phyloP scores from a whole-genome alignment of 1,284 basidiomycete species.

The Melampsora americana region DNA sequence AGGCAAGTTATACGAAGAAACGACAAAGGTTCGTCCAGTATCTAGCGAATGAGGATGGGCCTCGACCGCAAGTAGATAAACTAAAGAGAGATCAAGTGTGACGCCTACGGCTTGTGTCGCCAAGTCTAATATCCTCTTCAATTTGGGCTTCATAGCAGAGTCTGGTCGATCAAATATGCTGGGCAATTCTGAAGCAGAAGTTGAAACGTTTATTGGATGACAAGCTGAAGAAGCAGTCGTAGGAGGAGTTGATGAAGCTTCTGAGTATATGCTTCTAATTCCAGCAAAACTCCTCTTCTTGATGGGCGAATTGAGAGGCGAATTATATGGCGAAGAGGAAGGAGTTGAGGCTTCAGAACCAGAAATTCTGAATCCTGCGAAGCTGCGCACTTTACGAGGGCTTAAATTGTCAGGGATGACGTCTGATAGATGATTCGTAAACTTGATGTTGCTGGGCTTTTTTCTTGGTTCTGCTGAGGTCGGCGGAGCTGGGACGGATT shows the following conservation, averaged over 20 bases:
- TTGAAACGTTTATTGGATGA: background rate
- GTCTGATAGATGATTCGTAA: too few species aligned
- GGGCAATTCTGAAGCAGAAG: background rate
- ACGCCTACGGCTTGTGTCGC: conserved; percentile 47
- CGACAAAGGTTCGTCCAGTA: conserved; percentile 20
- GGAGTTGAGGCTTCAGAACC: too few species aligned
- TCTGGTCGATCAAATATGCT: conserved; percentile 47
- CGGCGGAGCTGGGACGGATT: background rate
- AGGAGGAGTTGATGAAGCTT: background rate
- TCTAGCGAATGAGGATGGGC: background rate
- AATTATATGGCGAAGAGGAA: background rate
- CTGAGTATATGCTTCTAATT: background rate
- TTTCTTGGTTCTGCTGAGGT: background rate
- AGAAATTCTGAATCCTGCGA: too few species aligned
- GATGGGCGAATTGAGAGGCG: background rate
- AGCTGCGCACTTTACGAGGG: too few species aligned
- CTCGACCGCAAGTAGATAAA: conserved; percentile 45
- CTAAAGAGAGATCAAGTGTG: conserved; percentile 48
- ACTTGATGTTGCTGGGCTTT: background rate
- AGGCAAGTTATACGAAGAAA: conserved; percentile 49
- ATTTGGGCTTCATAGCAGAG: conserved; percentile 44
- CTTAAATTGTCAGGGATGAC: too few species aligned
- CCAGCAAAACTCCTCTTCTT: background rate
- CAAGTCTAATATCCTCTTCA: conserved; percentile 48
- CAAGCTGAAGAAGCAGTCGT: background rate